Base-by-base conservation (phyloP, 202 grass and related monocot species). In the Alloteropsis angusta region DNA sequence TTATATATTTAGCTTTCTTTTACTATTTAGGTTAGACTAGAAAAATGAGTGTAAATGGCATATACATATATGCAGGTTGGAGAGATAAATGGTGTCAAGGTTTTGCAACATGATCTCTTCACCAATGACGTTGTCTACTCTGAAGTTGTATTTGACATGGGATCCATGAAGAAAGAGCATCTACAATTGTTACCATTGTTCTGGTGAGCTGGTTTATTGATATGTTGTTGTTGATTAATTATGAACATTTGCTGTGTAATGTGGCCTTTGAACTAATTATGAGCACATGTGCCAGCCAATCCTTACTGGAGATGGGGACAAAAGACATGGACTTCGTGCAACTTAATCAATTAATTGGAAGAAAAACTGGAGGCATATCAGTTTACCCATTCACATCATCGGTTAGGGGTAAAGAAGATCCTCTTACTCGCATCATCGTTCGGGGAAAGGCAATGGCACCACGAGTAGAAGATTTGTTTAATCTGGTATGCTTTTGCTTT, bases 281-380 rank as follows among this genome's bases (percentile, higher is more conserved):
- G 32, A 38, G 22, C 36, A 41, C 71, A 17, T 81, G 30, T 86
- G 58, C 61, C 84, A 99, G 96, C 84, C 96, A 99, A 84, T 95
- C 96, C 35, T 89, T 99, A 81, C 86, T 99, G 60, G 96, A 99
- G 85, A 99, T 99, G 96, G 96, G 96, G 49, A 99, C 92, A 67
- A 95, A 99, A 99, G 92, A 99, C 83, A 99, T 99, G 96, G 96
- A 95, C 85, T 99, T 99, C 23, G 96, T 99, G 74, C 89, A 93
- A 82, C 87, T 99, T 82, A 99, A 99, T 87, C 96, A 99, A 68
- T 85, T 98, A 74, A 93, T 98, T 76, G 96, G 96, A 44, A 95
- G 96, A 84, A 98, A 98, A 85, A 95, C 96, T 19, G 96, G 95
- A 53, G 95, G 95, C 68, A 98, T 98, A 77, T 98, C 95, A 79